A percentile compares a stretch with the other conserved stretches of the same genome.
Conservation (phyloP, 805 yeast genomes). For the Metschnikowia kofuensis region DNA sequence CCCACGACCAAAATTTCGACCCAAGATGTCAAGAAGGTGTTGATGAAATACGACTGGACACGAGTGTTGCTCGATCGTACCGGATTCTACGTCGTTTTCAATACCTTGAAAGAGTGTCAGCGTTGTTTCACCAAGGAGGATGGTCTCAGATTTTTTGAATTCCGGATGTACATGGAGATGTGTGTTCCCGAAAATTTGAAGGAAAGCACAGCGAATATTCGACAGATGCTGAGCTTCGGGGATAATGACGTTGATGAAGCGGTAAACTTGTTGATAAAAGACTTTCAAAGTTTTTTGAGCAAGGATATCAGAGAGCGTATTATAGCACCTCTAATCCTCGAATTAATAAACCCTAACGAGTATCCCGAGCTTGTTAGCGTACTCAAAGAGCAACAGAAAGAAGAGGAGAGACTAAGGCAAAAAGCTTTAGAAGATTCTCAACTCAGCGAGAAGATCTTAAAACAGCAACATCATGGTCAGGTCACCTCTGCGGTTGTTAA, state of each 20-base stretch:
- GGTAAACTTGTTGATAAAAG: constrained; percentile 53
- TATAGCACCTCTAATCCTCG: constrained; percentile 66
- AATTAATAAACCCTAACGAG: constrained; percentile 54
- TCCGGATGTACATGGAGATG: constrained; percentile 55
- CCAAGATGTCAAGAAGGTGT: constrained; percentile 55
- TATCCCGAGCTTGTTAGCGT: constrained; percentile 49
- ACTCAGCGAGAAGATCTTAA: background rate
- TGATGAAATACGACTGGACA: constrained; percentile 63
- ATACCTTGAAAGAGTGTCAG: constrained; percentile 54
- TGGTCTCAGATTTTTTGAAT: constrained; percentile 49
- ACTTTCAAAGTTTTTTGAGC: constrained; percentile 57
- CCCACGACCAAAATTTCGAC: constrained; percentile 47
- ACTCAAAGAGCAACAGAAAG: constrained; percentile 28
- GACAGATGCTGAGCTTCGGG: constrained; percentile 13
- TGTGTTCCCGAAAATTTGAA: constrained; percentile 46
- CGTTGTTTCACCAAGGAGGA: constrained; percentile 60
- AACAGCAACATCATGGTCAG: background rate
- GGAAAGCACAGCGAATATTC: constrained; percentile 15
- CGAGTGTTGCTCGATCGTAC: constrained; percentile 57
- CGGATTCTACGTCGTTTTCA: constrained; percentile 75
- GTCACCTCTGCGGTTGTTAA: background rate
- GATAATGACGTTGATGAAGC: constrained; percentile 55
- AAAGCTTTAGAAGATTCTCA: constrained; percentile 3
- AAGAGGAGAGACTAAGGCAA: constrained; percentile 15
- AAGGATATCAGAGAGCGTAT: constrained; percentile 74